Base-by-base conservation (phyloP, 225 moss, liverwort and hornwort species). In the Marchantia polymorpha region DNA sequence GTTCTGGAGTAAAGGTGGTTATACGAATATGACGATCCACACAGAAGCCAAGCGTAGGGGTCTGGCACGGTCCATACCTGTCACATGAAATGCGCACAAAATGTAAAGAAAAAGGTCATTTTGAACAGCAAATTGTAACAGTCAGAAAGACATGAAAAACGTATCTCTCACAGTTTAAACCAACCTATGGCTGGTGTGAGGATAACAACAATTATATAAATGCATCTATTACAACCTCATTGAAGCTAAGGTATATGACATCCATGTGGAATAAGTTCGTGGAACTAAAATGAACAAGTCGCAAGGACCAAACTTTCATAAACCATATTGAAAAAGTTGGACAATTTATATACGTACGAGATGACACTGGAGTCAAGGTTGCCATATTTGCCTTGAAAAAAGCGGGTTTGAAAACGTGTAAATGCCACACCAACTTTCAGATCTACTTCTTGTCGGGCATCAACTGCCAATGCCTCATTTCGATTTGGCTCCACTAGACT, bases 341-440 rank as follows among this genome's bases (percentile, higher is more conserved):
- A 83, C 77, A 71, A 76, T 74, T 73, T 50, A 91, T 87, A 89
- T 80, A 97, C 97, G 86, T 97, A 97, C 97, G 94, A 97, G 90
- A 97, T 97, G 82, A 95, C 97, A 90, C 97, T 97, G 85, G 97
- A 93, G 88, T 97, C 97, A 90, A 97, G 97, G 86, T 97, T 97
- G 94, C 97, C 97, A 84, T 94, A 97, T 90, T 97, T 97, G 83
- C 97, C 97, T 90, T 97, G 94, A 76, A 97, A 97, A 69, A 89
- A 97, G 63, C 97, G 93, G 74, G 97, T 95, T 87, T 97, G 97
- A 74, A 94, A 97, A 79, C 97, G 94, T 22, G 97, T 97, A 84
- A 97, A 97, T 58, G 97, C 95, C 63, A 97, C 97, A 56, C 97
- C 97, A 49, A 97, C 97, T 93, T 97, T 97, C 53, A 97, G 79